Conservation (phyloP, 768 basidiomycete species). For the Floccularia luteovirens region DNA sequence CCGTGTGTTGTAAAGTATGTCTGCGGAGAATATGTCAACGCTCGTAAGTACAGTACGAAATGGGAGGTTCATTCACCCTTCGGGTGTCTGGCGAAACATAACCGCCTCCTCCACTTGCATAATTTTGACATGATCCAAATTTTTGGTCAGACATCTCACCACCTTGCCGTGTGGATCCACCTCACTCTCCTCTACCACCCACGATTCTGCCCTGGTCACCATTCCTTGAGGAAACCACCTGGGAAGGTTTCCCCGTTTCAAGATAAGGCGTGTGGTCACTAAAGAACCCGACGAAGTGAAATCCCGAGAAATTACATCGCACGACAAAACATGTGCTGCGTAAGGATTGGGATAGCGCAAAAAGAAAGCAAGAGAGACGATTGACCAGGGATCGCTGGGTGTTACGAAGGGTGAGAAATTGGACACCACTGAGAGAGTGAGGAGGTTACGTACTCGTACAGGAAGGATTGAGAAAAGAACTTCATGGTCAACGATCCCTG, state of each 20-base stretch:
- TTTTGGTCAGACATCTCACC: slow-evolving; percentile 75
- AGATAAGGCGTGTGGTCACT: slow-evolving; percentile 82
- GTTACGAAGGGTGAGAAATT: slow-evolving; percentile 10
- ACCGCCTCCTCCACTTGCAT: slow-evolving; percentile 89
- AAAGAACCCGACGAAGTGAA: slow-evolving; percentile 70
- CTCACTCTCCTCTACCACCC: slow-evolving; percentile 93
- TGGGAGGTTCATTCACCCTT: slow-evolving; percentile 47
- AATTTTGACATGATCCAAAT: slow-evolving; percentile 90
- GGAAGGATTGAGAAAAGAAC: slow-evolving; percentile 48
- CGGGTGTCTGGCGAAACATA: slow-evolving; percentile 55
- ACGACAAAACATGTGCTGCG: slow-evolving; percentile 87
- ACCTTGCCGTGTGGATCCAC: slow-evolving; percentile 79
- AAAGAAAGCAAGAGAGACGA: slow-evolving; percentile 89
- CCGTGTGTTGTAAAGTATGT: slow-evolving; percentile 78
- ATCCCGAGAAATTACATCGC: slow-evolving; percentile 87
- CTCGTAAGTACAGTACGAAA: background rate
- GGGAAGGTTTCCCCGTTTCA: slow-evolving; percentile 88
- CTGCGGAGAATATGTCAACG: slow-evolving; percentile 23
- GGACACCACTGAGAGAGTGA: background rate
- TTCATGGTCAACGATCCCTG: slow-evolving; percentile 38
- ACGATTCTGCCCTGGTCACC: slow-evolving; percentile 79
- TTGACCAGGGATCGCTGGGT: slow-evolving; percentile 85
- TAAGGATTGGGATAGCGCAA: slow-evolving; percentile 95
- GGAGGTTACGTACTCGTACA: slow-evolving; percentile 38
- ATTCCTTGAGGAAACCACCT: slow-evolving; percentile 87